Base-by-base conservation (phyloP, 2,329 filamentous ascomycete species). In the Epichloe brachyelytri region DNA sequence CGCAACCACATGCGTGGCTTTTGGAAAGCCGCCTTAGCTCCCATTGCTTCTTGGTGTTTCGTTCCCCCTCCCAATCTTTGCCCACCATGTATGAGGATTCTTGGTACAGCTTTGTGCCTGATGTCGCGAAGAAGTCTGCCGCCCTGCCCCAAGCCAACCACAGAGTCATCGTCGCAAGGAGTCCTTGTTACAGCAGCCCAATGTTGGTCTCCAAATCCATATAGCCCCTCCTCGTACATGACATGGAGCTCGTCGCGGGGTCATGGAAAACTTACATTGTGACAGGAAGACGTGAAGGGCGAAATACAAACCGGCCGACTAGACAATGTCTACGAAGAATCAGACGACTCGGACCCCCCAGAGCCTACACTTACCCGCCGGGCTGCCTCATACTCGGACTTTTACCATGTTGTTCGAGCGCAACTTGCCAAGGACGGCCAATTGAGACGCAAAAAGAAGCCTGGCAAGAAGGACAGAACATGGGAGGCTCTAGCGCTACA, bases 21-120 rank as follows among this genome's bases (percentile, higher is more conserved):
- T 57, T 59, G 55, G 50, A 57, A 55, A 40, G 50, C 52, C 54
- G 20, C 34, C 19, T 34, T 45, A 49, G 40, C 37, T 45, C 7
- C 47, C 37, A 37, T 36, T 26, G 46, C 51, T 44, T 43, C 45
- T 22, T 20, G 26, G 15, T n/a, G 12, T 14, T 12, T 8, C 39
- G 14, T 17, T 33, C n/a, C 26, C 10, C 8, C 19, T 30, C n/a
- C 3, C 20, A 14, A 4, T 34, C 36, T n/a, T 48, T 30, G 34
- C 46, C 46, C 51, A 71, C 57, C 58, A 89, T 88, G 85, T 87
- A 87, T 66, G 86, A 91, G 68, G 86, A 91, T 67, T 82, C 85
- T 33, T 91, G 86, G 86, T 88, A 90, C 70, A 87, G 78, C 64
- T 83, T 88, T 62, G 79, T 86, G 56, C 78, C 85, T 26, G 79